Evolutionary conservation across 2,329 filamentous ascomycete genomes (phyloP), one percentile per base, ranked within the genome.

Genomic region (Raffaelea deltoideospora): DNA sequence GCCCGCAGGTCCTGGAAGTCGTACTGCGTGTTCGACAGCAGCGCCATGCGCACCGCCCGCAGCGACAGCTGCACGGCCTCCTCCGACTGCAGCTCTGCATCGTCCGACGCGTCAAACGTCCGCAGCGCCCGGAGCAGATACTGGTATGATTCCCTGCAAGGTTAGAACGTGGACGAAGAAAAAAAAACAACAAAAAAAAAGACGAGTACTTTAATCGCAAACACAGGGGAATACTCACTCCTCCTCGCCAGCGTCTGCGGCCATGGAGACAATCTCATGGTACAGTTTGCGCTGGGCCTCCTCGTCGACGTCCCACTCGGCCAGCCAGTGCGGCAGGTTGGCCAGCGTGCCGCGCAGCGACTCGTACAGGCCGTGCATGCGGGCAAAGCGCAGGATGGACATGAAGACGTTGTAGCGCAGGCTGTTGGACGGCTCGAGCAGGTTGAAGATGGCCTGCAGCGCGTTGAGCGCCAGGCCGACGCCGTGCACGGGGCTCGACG

Each of bases 371-470:
- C 72, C 67, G 50, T 79, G 70, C 40, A 65, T 59, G 55, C 79
- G 79, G 57, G 95, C 75, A 50, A 95, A 82, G 49, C 79, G 79
- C 45, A 96, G 63, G 49, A 95, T 86, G 52, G 86, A 76, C 57
- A 90, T 70, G 53, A 98, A 83, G 41, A 98, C 85, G 55, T 94
- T 81, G 61, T 80, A 94, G 43, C 90, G 79, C 53, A 83, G 72
- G 38, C 84, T 78, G 54, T 86, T 79, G 52, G 77, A 67, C 43
- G 77, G 64, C 48, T 77, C 64, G 48, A 96, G 72, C 47, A 92
- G 79, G 71, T 98, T 98, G 78, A 96, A 98, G 53, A 98, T 76
- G 50, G 87, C 95, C 54, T 84, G 86, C 48, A 98, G 74, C 49
- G 90, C 81, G 47, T 85, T 86, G 49, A 96, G 79, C 45, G 86